Evolutionary conservation across 495 filamentous ascomycete species (phyloP).

Genomic region (Letharia columbiana): DNA sequence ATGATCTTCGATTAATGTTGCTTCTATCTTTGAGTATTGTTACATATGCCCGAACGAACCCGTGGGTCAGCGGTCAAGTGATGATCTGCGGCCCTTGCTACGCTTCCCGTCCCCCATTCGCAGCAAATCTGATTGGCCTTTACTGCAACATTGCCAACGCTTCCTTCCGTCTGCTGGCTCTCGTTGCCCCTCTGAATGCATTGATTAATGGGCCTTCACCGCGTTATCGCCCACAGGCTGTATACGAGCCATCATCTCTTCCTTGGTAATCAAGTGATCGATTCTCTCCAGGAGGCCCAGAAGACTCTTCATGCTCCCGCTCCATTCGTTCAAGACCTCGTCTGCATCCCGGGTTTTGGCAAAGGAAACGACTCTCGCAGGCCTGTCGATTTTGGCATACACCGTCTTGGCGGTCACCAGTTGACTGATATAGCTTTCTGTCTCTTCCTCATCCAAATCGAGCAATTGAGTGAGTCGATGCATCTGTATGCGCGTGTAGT

Average conservation of each 20-base stretch:
- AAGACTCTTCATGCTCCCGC: conserved; percentile 95
- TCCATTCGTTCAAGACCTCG: conserved; percentile 97
- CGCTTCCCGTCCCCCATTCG: background rate
- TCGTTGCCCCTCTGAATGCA: background rate
- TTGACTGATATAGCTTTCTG: conserved; percentile 93
- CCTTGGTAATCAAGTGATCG: conserved; percentile 98
- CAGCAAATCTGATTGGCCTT: background rate
- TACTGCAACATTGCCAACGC: background rate
- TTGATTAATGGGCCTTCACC: conserved; percentile 26
- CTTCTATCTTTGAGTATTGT: background rate
- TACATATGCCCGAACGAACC: background rate
- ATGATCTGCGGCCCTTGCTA: background rate
- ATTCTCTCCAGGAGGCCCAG: conserved; percentile 87
- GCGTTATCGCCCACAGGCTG: conserved; percentile 58
- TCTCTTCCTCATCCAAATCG: conserved; percentile 89
- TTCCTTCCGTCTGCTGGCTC: background rate
- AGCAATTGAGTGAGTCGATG: conserved; percentile 78
- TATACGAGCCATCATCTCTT: conserved; percentile 99
- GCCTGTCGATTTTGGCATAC: conserved; percentile 94
- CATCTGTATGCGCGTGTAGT: conserved; percentile 96
- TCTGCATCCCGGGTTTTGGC: conserved; percentile 91
- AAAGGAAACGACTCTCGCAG: conserved; percentile 84
- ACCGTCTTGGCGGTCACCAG: conserved; percentile 94
- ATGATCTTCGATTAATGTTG: background rate
- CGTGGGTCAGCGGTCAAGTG: background rate